Evolutionary conservation across 371 early-diverging fungal species (phyloP).

Genomic region (Aphelidium insulamus): DNA sequence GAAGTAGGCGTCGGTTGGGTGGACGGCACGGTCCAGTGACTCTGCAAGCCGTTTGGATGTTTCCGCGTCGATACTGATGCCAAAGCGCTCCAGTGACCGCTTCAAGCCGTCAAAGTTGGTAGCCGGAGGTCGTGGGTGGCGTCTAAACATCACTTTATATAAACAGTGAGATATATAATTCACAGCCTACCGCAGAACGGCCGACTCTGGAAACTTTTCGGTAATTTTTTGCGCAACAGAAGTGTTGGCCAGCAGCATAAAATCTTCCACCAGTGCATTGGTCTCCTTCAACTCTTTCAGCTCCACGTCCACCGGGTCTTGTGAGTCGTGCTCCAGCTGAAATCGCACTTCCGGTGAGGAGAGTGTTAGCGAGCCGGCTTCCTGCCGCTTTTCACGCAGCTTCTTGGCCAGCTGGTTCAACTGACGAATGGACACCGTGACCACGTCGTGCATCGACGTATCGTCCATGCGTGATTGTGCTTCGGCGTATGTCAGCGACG

Average conservation of each 20-base stretch:
- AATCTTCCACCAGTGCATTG: constrained; percentile 46
- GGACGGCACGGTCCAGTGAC: constrained; percentile 50
- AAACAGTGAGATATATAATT: too few species aligned
- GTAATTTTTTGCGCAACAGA: constrained; percentile 33
- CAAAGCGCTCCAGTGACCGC: constrained; percentile 29
- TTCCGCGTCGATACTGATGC: constrained; percentile 26
- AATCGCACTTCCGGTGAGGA: constrained; percentile 74
- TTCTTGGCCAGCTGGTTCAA: constrained; percentile 75
- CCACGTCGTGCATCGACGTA: constrained; percentile 45
- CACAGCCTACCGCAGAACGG: constrained; percentile 26
- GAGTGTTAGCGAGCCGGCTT: constrained; percentile 56
- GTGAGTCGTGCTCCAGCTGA: constrained; percentile 59
- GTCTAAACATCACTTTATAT: constrained; percentile 7
- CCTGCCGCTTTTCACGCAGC: constrained; percentile 46
- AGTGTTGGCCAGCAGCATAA: constrained; percentile 52
- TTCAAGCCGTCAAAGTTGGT: constrained; percentile 51
- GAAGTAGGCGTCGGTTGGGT: constrained; percentile 55
- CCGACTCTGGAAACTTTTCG: constrained; percentile 24
- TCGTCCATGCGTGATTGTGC: constrained; percentile 88
- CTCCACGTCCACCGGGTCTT: constrained; percentile 66
- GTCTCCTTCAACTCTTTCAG: constrained; percentile 61
- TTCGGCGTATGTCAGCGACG: constrained; percentile 92
- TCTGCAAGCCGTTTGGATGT: constrained; percentile 55
- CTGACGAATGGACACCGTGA: constrained; percentile 56
- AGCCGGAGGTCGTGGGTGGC: constrained; percentile 50